These are phyloP conservation scores for Auricularia heimuer DNA, from an alignment of 768 basidiomycete species.

Conservation along the genomic window DNA sequence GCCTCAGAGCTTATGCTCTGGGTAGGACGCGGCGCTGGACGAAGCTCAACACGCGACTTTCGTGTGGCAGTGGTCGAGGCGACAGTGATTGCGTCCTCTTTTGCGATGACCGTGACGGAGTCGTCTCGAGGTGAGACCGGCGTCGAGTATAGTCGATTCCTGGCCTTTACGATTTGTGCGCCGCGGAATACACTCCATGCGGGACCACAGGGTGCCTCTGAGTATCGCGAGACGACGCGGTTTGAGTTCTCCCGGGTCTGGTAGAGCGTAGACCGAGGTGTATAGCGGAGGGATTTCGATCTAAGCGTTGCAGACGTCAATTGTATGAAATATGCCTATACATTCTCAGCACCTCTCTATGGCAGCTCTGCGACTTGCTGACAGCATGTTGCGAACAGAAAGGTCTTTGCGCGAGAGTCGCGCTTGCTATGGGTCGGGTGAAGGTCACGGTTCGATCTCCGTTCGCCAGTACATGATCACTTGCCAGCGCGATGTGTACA, in stretches of 20 bases:
- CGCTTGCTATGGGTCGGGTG: too few species aligned
- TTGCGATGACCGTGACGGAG: neutral
- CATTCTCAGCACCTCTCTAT: too few species aligned
- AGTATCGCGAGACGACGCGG: too few species aligned
- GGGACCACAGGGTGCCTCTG: too few species aligned
- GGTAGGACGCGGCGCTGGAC: slow-evolving; percentile 43
- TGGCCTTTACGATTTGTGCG: neutral
- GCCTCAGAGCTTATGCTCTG: neutral
- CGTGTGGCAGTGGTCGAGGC: slow-evolving; percentile 5
- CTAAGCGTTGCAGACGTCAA: neutral
- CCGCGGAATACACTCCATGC: too few species aligned
- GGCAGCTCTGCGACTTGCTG: too few species aligned
- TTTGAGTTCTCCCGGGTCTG: neutral
- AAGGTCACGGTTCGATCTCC: too few species aligned
- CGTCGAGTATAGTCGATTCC: neutral
- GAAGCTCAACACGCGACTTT: slow-evolving; percentile 45
- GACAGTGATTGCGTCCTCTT: slow-evolving; percentile 5
- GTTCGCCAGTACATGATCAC: too few species aligned
- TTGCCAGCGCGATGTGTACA: neutral
- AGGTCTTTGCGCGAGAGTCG: too few species aligned
- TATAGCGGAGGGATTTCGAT: too few species aligned
- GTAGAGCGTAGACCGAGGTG: neutral
- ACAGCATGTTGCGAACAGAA: too few species aligned
- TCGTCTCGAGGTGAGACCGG: neutral
- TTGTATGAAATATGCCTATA: too few species aligned